These are phyloP conservation scores for Camelina hispida DNA, from an alignment of 345 rosid species.

Conservation along the genomic window DNA sequence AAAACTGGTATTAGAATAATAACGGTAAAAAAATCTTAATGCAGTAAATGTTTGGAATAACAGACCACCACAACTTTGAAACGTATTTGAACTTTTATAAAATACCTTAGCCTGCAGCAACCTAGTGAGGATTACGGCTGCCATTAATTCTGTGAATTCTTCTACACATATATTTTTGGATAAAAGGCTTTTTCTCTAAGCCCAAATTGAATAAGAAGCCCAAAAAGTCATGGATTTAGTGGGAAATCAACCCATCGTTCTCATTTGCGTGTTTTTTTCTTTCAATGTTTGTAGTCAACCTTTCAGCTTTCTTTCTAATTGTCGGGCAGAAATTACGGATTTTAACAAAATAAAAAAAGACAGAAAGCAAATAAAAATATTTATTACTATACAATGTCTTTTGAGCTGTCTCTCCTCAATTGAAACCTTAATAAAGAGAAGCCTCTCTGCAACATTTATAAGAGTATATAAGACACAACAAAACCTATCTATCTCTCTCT, in stretches of 20 bases:
- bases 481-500: constrained; percentile 3
- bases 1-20: not conserved
- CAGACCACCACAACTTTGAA: not conserved
- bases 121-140: not conserved
- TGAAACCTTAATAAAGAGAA: constrained; percentile 60
- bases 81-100: not conserved
- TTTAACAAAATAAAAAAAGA: not conserved
- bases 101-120: not conserved
- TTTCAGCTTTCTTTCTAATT: not conserved
- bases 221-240: not conserved
- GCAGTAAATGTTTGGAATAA: not conserved
- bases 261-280: not conserved
- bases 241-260: not conserved
- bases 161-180: not conserved
- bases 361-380: not conserved
- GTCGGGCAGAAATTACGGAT: constrained; percentile 32
- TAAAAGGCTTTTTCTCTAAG: not conserved
- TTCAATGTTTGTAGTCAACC: constrained; percentile 12
- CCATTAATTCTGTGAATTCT: not conserved
- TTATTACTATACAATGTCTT: constrained; percentile 9
- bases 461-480: not conserved
- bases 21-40: not conserved
- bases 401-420: constrained; percentile 46
- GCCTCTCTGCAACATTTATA: constrained; percentile 56
- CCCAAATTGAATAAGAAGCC: not conserved